These are phyloP conservation scores for Starmerella potacharoeniae DNA, from an alignment of 805 yeast species.

Conservation along the genomic window DNA sequence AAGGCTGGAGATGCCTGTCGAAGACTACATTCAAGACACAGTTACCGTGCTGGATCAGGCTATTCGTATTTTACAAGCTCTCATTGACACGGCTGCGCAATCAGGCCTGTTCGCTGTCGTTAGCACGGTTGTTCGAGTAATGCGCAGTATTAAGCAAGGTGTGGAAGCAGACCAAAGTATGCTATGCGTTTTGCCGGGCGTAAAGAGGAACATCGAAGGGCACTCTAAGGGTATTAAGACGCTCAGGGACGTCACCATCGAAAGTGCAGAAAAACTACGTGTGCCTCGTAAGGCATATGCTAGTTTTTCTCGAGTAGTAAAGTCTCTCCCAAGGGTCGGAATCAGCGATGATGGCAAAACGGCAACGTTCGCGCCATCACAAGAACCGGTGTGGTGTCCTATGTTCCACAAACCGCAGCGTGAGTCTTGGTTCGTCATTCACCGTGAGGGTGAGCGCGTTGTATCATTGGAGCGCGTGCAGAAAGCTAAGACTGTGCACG, in stretches of 20 bases:
- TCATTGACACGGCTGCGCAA: slow-evolving; percentile 80
- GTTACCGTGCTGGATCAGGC: slow-evolving; percentile 88
- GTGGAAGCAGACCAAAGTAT: slow-evolving; percentile 14
- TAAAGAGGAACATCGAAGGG: slow-evolving; percentile 3
- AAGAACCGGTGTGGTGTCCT: slow-evolving; percentile 53
- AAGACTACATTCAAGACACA: slow-evolving; percentile 90
- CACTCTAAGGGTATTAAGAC: slow-evolving; percentile 2
- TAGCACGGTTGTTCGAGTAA: slow-evolving; percentile 47
- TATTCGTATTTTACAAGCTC: slow-evolving; percentile 85
- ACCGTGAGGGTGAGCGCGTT: slow-evolving; percentile 42
- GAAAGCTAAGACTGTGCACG: slow-evolving; percentile 33
- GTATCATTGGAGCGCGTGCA: slow-evolving; percentile 63
- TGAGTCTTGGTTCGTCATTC: slow-evolving; percentile 84
- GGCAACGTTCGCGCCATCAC: slow-evolving; percentile 28
- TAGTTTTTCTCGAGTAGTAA: slow-evolving; percentile 43
- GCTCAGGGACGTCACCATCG: slow-evolving; percentile 27
- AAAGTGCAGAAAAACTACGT: slow-evolving; percentile 32
- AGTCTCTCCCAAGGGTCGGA: slow-evolving; percentile 50
- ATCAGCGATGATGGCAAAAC: slow-evolving; percentile 36
- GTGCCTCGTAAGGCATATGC: slow-evolving; percentile 35
- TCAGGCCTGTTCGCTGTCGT: slow-evolving; percentile 59
- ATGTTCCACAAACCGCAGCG: slow-evolving; percentile 82
- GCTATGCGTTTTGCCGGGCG: slow-evolving; percentile 20
- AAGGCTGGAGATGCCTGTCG: slow-evolving; percentile 73
- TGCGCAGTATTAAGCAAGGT: slow-evolving; percentile 84